Conservation (phyloP, 495 filamentous ascomycete species). For the Recurvomyces mirabilis region DNA sequence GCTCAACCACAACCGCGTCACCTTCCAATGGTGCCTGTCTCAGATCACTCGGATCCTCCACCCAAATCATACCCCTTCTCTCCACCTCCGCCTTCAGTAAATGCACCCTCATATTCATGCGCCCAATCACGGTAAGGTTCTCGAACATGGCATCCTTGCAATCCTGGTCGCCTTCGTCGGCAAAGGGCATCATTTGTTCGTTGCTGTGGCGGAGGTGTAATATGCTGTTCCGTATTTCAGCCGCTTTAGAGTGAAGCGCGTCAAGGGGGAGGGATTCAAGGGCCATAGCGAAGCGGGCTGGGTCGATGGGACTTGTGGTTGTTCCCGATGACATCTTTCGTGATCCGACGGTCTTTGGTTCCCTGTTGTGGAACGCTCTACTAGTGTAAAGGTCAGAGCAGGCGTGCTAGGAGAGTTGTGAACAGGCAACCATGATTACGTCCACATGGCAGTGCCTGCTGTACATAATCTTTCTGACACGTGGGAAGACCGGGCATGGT, state of each 20-base stretch:
- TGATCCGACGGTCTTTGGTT: too few relatives aligned
- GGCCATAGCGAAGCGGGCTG: slow-evolving; percentile 56
- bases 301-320: too few relatives aligned
- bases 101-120: slow-evolving; percentile 61
- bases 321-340: too few relatives aligned
- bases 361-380: too few relatives aligned
- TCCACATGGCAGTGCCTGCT: too few relatives aligned
- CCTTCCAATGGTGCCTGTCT: slow-evolving; percentile 14
- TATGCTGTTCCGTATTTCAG: slow-evolving; percentile 73
- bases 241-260: slow-evolving; percentile 64
- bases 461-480: too few relatives aligned
- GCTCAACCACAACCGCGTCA: too few relatives aligned
- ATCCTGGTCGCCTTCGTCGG: slow-evolving; percentile 48
- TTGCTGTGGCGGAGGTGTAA: slow-evolving; percentile 73
- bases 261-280: slow-evolving; percentile 60
- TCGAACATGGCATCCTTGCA: slow-evolving; percentile 61
- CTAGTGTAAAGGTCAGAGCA: too few relatives aligned
- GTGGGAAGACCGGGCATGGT: slow-evolving; percentile 9
- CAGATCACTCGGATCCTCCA: slow-evolving; percentile 32
- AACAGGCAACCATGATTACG: too few relatives aligned
- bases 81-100: slow-evolving; percentile 67
- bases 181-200: slow-evolving; percentile 50
- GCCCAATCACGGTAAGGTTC: slow-evolving; percentile 60
- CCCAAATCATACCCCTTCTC: slow-evolving; percentile 60
- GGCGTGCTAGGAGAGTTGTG: too few relatives aligned